phyloP scores from a whole-genome alignment of 768 basidiomycete species.

The Psilocybe cyanescens region DNA sequence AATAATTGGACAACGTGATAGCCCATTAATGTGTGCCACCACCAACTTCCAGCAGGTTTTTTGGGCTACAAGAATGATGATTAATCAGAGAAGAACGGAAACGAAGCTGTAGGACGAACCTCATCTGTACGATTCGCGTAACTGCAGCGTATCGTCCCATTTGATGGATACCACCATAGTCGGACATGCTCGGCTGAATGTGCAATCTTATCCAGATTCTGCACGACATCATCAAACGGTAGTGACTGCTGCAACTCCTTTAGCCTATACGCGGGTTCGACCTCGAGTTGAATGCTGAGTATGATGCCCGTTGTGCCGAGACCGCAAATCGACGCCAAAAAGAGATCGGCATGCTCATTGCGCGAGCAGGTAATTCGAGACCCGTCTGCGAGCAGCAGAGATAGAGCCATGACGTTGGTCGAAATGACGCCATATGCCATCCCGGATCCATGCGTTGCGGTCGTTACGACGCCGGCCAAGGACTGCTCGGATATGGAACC shows the following conservation, averaged over 20 bases:
- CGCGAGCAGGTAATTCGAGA: slow-evolving; percentile 69
- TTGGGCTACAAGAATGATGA: slow-evolving; percentile 44
- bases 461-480: slow-evolving; percentile 89
- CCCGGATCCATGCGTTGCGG: slow-evolving; percentile 95
- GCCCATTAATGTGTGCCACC: slow-evolving; percentile 73
- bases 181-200: slow-evolving; percentile 85
- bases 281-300: slow-evolving; percentile 72
- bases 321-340: slow-evolving; percentile 89
- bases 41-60: slow-evolving; percentile 59
- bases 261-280: slow-evolving; percentile 83
- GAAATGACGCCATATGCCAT: slow-evolving; percentile 80
- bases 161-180: slow-evolving; percentile 94
- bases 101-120: slow-evolving; percentile 43
- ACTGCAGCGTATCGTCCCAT: slow-evolving; percentile 71
- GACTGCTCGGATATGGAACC: slow-evolving; percentile 98
- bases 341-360: slow-evolving; percentile 69
- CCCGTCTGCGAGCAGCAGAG: slow-evolving; percentile 79
- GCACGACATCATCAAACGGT: slow-evolving; percentile 65
- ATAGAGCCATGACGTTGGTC: slow-evolving; percentile 75
- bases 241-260: slow-evolving; percentile 69
- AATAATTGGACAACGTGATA: slow-evolving; percentile 84
- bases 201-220: slow-evolving; percentile 57
- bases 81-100: slow-evolving; percentile 5
- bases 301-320: slow-evolving; percentile 92
- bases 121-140: slow-evolving; percentile 76